Conservation (phyloP, 2,329 filamentous ascomycete species). For the Lizonia empirigonia region DNA sequence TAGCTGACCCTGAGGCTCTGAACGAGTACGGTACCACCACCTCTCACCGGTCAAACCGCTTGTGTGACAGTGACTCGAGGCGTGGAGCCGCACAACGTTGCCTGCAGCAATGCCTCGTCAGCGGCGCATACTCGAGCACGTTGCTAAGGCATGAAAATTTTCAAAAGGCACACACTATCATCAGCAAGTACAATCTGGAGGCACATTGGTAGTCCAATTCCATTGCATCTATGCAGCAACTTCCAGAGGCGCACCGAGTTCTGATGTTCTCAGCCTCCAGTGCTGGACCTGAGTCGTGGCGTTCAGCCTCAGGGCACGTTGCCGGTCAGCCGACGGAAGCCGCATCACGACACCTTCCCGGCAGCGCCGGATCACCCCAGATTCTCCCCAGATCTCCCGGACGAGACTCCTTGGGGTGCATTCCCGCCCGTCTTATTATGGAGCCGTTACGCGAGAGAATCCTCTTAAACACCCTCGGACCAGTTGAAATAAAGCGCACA, state of each 20-base stretch:
- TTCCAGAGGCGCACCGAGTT: constrained; percentile 2
- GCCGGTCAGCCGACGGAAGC: constrained; percentile 6
- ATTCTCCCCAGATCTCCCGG: constrained; percentile 7
- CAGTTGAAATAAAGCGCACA: not conserved
- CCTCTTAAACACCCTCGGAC: not conserved
- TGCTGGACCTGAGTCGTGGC: not conserved
- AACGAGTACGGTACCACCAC: constrained; percentile 2
- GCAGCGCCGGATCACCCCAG: constrained; percentile 8
- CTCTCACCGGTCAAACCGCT: not conserved
- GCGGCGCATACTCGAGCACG: constrained; percentile 4
- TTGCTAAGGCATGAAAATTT: constrained; percentile 4
- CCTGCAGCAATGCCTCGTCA: not conserved
- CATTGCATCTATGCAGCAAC: not conserved
- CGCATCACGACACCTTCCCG: constrained; percentile 3
- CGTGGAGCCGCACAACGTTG: not conserved
- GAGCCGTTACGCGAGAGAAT: constrained; percentile 19
- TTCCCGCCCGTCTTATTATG: constrained; percentile 18
- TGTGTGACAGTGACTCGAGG: not conserved
- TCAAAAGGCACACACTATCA: not conserved
- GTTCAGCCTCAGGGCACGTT: constrained; percentile 2
- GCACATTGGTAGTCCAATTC: not conserved
- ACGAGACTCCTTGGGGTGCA: constrained; percentile 6
- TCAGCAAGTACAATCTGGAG: not conserved
- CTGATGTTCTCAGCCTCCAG: not conserved
- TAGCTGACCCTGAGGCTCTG: constrained; percentile 13